A percentile compares a stretch with the other conserved stretches of the same genome.
These are phyloP conservation scores for Penicillium daleae DNA, from an alignment of 495 filamentous ascomycete species.

Conservation along the genomic window DNA sequence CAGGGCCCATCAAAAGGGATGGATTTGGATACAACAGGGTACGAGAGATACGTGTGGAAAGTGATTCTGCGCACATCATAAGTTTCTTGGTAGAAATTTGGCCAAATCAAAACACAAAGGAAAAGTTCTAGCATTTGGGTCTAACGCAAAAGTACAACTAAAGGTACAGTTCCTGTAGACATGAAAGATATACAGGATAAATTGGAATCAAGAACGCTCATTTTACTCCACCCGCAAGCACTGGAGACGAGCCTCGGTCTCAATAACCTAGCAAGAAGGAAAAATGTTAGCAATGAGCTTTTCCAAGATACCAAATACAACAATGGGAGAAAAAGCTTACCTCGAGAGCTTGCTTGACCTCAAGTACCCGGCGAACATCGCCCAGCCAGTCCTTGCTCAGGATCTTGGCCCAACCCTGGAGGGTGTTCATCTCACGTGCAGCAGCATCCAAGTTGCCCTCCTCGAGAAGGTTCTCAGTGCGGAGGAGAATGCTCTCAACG, in stretches of 20 bases:
- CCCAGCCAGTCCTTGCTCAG: conserved; percentile 89
- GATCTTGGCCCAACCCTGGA: conserved; percentile 92
- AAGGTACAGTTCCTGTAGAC: conserved; percentile 49
- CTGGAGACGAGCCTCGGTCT: conserved; percentile 54
- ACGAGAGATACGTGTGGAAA: not conserved
- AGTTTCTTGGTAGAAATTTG: not conserved
- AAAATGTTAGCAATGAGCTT: conserved; percentile 25
- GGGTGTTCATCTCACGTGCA: conserved; percentile 90
- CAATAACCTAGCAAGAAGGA: conserved; percentile 44
- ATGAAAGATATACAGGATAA: conserved; percentile 43
- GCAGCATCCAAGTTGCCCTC: conserved; percentile 90
- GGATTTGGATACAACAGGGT: not conserved
- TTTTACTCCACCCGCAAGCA: conserved; percentile 53
- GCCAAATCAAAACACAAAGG: conserved; percentile 28
- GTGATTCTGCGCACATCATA: too few relatives aligned
- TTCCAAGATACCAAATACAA: not conserved
- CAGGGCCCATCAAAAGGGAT: not conserved
- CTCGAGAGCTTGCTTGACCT: conserved; percentile 94
- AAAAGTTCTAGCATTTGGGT: conserved; percentile 49
- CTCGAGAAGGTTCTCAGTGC: conserved; percentile 86
- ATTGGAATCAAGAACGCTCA: conserved; percentile 36
- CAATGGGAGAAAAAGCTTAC: conserved; percentile 54
- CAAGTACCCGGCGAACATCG: conserved; percentile 85
- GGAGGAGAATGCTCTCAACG: conserved; percentile 88
- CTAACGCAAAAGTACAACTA: conserved; percentile 50